Evolutionary conservation across 768 basidiomycete genomes (phyloP), one percentile per base, ranked within the genome.

Genomic region (Rhodotorula kratochvilovae): DNA sequence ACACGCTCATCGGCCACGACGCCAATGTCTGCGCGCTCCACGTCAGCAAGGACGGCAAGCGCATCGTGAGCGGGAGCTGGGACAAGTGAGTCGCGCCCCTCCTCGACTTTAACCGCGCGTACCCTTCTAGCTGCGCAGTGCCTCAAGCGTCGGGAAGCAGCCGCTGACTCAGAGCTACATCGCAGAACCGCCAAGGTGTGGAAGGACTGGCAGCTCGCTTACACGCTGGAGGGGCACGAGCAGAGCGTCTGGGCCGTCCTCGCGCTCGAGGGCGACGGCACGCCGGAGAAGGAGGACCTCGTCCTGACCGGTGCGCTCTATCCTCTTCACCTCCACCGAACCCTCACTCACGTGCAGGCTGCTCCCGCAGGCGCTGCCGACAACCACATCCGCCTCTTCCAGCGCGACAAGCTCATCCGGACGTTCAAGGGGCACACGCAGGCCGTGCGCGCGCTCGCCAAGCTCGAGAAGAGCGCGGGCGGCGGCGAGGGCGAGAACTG

Each of bases 191-290:
- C 92, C 46, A 91, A 92, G 81, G 89, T 99, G 4, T 80, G 79
- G 79, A 73, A 72, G 42, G 54, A 73, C 29, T 97, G 93, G 92
- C 87, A 87, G 80, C 84, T 89, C 77, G 83, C 83, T 15, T 86
- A 90, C 76, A 89, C 89, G 71, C 85, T 99, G 63, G 86, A 87
- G 77, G 91, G 88, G 27, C 95, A 98, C 78, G 83, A 89, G 65
- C 90, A 93, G 80, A 89, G 95, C 15, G 94, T 98, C 4, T 96
- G 93, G 93, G 90, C 92, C 10, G 93, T 96, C 11, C 81, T 90
- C 57, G 88, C 88, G 31, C 81, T 97, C 21, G 69, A 68, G 3
- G 68, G 64, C 23, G 7, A 35, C 39, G 88, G 35, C 13, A n/a
- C 51, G n/a, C 8, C n/a, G 3, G 51, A 53, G 1, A 12, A 88